Evolutionary conservation across 352 stramenopile species (phyloP).

Genomic region (Phytopythium chamaehyphon): DNA sequence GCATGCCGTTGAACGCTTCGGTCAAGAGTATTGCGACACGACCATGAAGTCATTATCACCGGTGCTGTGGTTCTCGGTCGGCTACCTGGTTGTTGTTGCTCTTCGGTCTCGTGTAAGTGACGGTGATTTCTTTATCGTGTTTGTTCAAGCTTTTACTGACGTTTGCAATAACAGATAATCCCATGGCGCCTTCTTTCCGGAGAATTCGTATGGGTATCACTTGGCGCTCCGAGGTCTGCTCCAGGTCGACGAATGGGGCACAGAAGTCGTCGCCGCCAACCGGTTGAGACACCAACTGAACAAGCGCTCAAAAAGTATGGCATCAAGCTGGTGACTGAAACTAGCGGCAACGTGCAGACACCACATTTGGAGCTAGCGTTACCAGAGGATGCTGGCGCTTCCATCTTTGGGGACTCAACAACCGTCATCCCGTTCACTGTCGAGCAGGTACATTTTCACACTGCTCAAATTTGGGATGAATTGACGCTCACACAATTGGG

Average conservation of each 20-base stretch:
- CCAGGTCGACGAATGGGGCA: constrained; percentile 4
- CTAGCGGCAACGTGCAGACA: constrained; percentile 10
- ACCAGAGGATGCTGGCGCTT: constrained; percentile 31
- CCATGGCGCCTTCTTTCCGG: constrained; percentile 47
- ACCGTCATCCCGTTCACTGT: constrained; percentile 46
- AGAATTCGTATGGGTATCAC: constrained; percentile 31
- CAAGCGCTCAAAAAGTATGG: constrained; percentile 32
- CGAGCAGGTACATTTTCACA: constrained; percentile 45
- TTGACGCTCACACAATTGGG: not conserved
- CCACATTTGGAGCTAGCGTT: constrained; percentile 36
- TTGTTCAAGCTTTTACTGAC: not conserved
- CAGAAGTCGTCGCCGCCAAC: constrained; percentile 8
- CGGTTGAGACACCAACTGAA: constrained; percentile 19
- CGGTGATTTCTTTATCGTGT: too few relatives aligned
- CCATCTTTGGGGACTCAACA: constrained; percentile 47
- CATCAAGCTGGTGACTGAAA: constrained; percentile 28
- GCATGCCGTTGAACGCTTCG: constrained; percentile 20
- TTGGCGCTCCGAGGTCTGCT: not conserved
- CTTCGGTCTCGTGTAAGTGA: constrained; percentile 36
- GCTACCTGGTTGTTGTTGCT: constrained; percentile 40
- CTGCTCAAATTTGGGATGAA: not conserved
- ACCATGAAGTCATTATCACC: constrained; percentile 30
- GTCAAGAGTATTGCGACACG: constrained; percentile 17
- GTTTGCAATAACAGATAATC: constrained; percentile 30
- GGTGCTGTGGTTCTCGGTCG: constrained; percentile 52